Evolutionary conservation across 2,329 filamentous ascomycete species (phyloP).

Genomic region (Epichloe amarillans): DNA sequence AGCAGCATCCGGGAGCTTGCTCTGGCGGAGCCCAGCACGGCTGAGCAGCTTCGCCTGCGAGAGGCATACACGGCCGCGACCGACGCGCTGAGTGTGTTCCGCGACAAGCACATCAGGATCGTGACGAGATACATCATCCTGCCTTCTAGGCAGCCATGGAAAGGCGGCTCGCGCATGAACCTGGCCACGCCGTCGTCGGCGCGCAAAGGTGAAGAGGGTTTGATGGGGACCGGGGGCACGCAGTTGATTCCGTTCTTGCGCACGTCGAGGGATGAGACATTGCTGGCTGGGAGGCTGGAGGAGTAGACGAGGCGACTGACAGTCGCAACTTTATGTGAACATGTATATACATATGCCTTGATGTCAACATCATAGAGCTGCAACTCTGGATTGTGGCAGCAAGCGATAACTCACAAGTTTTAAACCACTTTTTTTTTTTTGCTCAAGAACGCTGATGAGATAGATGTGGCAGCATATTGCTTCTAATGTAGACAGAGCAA

Average conservation of each 20-base stretch:
- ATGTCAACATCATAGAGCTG: too few relatives aligned
- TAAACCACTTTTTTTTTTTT: too few relatives aligned
- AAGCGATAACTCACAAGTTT: too few relatives aligned
- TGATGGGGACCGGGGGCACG: slow-evolving; percentile 86
- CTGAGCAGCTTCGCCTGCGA: slow-evolving; percentile 30
- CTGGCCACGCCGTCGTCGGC: slow-evolving; percentile 29
- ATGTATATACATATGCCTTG: too few relatives aligned
- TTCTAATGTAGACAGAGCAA: too few relatives aligned
- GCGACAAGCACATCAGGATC: slow-evolving; percentile 80
- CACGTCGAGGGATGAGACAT: slow-evolving; percentile 80
- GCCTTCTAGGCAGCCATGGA: slow-evolving; percentile 41
- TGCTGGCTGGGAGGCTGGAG: slow-evolving; percentile 20
- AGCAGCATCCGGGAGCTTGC: slow-evolving; percentile 65
- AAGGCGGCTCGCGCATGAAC: slow-evolving; percentile 21
- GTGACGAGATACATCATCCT: slow-evolving; percentile 84
- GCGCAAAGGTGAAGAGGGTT: slow-evolving; percentile 25
- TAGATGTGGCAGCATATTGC: too few relatives aligned
- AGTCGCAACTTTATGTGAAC: too few relatives aligned
- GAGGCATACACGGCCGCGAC: slow-evolving; percentile 57
- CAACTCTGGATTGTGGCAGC: too few relatives aligned
- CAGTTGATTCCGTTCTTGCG: slow-evolving; percentile 80
- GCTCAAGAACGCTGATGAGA: too few relatives aligned
- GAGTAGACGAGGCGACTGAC: not conserved
- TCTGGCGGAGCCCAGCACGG: slow-evolving; percentile 36
- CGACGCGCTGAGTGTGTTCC: slow-evolving; percentile 59